These are phyloP conservation scores for Populus deltoides DNA, from an alignment of 345 rosid genomes.

Conservation along the genomic window DNA sequence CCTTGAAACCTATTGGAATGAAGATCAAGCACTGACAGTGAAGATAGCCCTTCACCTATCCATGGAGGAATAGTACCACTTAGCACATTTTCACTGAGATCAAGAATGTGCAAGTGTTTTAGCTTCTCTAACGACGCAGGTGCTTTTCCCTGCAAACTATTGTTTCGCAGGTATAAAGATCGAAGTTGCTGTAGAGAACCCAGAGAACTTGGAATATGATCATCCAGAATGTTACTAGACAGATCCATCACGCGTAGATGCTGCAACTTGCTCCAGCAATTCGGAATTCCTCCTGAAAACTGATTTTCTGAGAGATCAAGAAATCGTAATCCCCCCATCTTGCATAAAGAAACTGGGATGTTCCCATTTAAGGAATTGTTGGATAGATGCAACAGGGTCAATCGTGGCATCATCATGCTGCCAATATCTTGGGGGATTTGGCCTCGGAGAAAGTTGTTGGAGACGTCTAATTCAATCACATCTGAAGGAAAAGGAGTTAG, in stretches of 20 bases:
- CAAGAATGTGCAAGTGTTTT: background rate
- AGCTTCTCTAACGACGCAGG: slow-evolving; percentile 9
- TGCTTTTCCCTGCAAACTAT: slow-evolving; percentile 4
- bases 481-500: slow-evolving; percentile 2
- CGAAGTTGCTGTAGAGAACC: background rate
- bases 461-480: slow-evolving; percentile 1
- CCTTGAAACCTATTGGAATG: slow-evolving; percentile 8
- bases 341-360: slow-evolving; percentile 12
- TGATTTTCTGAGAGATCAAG: slow-evolving; percentile 12
- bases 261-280: slow-evolving; percentile 4
- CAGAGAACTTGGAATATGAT: slow-evolving; percentile 8
- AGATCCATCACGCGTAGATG: background rate
- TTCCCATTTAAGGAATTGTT: slow-evolving; percentile 11
- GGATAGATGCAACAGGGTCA: background rate
- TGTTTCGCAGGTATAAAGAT: slow-evolving; percentile 2
- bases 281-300: slow-evolving; percentile 8
- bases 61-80: slow-evolving; percentile 2
- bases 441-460: slow-evolving; percentile 1
- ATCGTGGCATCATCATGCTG: slow-evolving; percentile 13
- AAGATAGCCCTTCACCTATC: slow-evolving; percentile 6
- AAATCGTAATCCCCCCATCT: background rate
- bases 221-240: slow-evolving; percentile 8
- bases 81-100: slow-evolving; percentile 13
- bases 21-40: background rate
- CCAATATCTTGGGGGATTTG: slow-evolving; percentile 8